A percentile compares a stretch with the other conserved stretches of the same genome.
These are phyloP conservation scores for Penicillium mononematosum DNA, from an alignment of 495 filamentous ascomycete species.

Conservation along the genomic window DNA sequence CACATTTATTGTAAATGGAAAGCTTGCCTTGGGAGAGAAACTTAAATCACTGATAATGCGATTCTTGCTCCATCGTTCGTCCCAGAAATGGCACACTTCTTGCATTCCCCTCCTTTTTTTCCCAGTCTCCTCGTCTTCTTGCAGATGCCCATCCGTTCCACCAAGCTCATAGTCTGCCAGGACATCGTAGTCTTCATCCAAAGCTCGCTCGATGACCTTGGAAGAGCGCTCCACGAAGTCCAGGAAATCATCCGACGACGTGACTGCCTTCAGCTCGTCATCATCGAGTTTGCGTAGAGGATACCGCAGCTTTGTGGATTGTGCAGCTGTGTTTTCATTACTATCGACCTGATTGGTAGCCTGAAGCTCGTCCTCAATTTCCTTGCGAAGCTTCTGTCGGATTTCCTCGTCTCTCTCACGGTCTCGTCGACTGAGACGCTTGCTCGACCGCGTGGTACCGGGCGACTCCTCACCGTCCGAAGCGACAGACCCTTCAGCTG, in stretches of 20 bases:
- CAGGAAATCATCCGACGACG: slow-evolving; percentile 87
- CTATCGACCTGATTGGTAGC: slow-evolving; percentile 58
- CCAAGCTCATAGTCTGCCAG: slow-evolving; percentile 89
- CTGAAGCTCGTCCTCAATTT: slow-evolving; percentile 90
- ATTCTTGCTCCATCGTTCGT: slow-evolving; percentile 95
- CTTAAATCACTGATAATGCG: slow-evolving; percentile 90
- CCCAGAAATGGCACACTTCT: slow-evolving; percentile 88
- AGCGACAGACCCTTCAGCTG: slow-evolving; percentile 57
- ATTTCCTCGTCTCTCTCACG: slow-evolving; percentile 84
- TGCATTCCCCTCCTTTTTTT: slow-evolving; percentile 78
- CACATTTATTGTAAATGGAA: neutral
- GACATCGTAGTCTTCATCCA: slow-evolving; percentile 93
- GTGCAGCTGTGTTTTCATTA: slow-evolving; percentile 46
- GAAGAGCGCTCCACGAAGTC: slow-evolving; percentile 94
- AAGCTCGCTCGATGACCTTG: slow-evolving; percentile 93
- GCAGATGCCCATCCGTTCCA: slow-evolving; percentile 63
- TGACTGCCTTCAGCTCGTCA: slow-evolving; percentile 88
- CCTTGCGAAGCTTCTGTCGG: slow-evolving; percentile 74
- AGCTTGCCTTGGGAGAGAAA: slow-evolving; percentile 80
- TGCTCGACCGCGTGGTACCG: slow-evolving; percentile 46
- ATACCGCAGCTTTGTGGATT: slow-evolving; percentile 57
- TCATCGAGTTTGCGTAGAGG: slow-evolving; percentile 76
- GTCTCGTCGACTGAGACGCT: slow-evolving; percentile 71
- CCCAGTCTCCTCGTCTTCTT: slow-evolving; percentile 80
- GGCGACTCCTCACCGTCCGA: slow-evolving; percentile 66